These are phyloP conservation scores for Puccinia coronata DNA, from an alignment of 1,284 basidiomycete genomes.

Conservation along the genomic window DNA sequence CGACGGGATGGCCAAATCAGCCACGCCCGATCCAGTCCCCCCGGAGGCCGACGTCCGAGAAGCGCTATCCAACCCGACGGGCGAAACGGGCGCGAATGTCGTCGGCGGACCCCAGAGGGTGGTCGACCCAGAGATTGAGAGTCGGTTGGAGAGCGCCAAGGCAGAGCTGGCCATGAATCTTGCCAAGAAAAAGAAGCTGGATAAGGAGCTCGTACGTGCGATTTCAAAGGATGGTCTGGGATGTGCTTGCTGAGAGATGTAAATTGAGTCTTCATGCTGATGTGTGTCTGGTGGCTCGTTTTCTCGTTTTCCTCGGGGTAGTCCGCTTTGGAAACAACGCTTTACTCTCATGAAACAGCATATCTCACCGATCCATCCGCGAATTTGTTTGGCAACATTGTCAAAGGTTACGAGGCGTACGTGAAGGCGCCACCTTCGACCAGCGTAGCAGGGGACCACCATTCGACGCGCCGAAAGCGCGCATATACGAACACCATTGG, in stretches of 20 bases:
- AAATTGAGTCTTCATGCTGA: background rate
- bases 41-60: background rate
- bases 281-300: too few relatives aligned
- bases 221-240: background rate
- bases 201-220: conserved; percentile 43
- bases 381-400: conserved; percentile 49
- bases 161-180: conserved; percentile 35
- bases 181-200: conserved; percentile 44
- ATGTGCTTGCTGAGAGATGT: too few relatives aligned
- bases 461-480: conserved; percentile 43
- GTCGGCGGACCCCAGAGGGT: background rate
- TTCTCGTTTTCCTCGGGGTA: background rate
- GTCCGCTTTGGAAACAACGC: conserved; percentile 38
- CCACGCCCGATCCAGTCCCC: background rate
- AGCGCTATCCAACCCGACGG: background rate
- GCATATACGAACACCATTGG: conserved; percentile 19
- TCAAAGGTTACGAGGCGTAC: conserved; percentile 50
- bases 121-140: background rate
- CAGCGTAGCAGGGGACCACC: conserved; percentile 38
- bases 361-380: conserved; percentile 47
- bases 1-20: background rate
- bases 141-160: conserved; percentile 31
- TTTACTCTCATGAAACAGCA: conserved; percentile 44
- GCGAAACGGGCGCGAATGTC: conserved; percentile 7
- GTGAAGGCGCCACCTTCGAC: conserved; percentile 49